Base-by-base conservation (phyloP, 1,284 basidiomycete species). In the Microbotryum lychnidis-dioicae region DNA sequence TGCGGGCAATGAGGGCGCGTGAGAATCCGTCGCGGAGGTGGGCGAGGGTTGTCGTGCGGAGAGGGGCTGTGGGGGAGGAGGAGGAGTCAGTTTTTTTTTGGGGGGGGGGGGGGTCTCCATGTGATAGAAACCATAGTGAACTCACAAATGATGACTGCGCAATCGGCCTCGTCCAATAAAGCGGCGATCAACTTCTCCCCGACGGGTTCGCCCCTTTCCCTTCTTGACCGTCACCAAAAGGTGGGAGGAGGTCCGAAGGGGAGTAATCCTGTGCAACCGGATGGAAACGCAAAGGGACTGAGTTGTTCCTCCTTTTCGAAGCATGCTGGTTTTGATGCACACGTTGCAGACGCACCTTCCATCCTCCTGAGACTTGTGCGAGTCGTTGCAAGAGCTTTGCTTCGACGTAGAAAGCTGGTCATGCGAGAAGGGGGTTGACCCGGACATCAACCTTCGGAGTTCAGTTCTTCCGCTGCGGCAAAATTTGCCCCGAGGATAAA, bases 21-120 rank as follows among this genome's bases (percentile, higher is more conserved):
- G 88, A 79, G 71, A 92, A 91, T 2, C 87, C 91, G 71, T 93
- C 90, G 25, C 91, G 82, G 21, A 93, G 78, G 71, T 93, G 91
- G 21, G 82, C 80, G 72, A 86, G 89, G 8, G 85, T 87, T 0
- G 90, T 93, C 37, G 80, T 80, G 18, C 90, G 82, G 1, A 87
- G 87, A 2, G 90, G 89, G 18, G 91, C 89, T 27, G 14, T 16
- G 7, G n/a, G 1, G 21, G 14, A 10, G 16, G 25, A 27, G 27
- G 27, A 27, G 27, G 27, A 27, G 27, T 27, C 27, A 27, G 6
- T 27, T 27, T 27, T 27, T 27, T 27, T n/a, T n/a, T n/a, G n/a
- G n/a, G n/a, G n/a, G n/a, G n/a, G n/a, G 27, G 1, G 27, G 27
- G 27, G 27, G 27, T 27, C 4, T 27, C 27, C 27, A 27, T 27